phyloP scores from a whole-genome alignment of 176 grass and related monocot species.

The Elaeis guineensis region DNA sequence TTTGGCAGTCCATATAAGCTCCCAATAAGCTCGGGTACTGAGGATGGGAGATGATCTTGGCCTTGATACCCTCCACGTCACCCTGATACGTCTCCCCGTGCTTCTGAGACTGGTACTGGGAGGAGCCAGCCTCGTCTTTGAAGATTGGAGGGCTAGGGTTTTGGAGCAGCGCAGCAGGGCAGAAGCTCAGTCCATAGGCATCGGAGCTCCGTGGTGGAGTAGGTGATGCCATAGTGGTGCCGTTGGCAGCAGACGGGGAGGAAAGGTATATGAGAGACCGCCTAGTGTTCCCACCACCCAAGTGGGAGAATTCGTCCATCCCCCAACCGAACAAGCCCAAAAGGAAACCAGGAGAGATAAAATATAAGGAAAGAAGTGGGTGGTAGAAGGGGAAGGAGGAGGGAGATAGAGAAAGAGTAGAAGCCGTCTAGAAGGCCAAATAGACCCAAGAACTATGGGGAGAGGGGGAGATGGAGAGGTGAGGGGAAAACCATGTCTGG shows the following conservation, averaged over 20 bases:
- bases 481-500: constrained; percentile 33
- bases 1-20: constrained; percentile 81
- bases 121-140: constrained; percentile 12
- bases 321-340: constrained; percentile 23
- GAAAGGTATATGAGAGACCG: constrained; percentile 56
- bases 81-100: constrained; percentile 28
- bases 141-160: constrained; percentile 2
- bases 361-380: constrained; percentile 4
- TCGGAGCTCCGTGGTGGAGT: constrained; percentile 14
- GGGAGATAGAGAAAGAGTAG: not conserved
- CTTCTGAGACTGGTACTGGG: not conserved
- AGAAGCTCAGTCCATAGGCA: constrained; percentile 24
- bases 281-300: constrained; percentile 36
- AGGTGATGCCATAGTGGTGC: constrained; percentile 26
- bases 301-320: constrained; percentile 28
- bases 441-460: not conserved
- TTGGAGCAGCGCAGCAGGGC: constrained; percentile 4
- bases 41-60: constrained; percentile 87
- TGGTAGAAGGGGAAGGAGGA: not conserved
- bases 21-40: constrained; percentile 55
- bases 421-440: not conserved
- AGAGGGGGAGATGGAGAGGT: constrained; percentile 12
- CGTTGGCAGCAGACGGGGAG: not conserved
- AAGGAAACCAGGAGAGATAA: constrained; percentile 5
- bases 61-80: constrained; percentile 42